Base-by-base conservation (phyloP, 257 asterid species). In the Oldenlandia corymbosa region DNA sequence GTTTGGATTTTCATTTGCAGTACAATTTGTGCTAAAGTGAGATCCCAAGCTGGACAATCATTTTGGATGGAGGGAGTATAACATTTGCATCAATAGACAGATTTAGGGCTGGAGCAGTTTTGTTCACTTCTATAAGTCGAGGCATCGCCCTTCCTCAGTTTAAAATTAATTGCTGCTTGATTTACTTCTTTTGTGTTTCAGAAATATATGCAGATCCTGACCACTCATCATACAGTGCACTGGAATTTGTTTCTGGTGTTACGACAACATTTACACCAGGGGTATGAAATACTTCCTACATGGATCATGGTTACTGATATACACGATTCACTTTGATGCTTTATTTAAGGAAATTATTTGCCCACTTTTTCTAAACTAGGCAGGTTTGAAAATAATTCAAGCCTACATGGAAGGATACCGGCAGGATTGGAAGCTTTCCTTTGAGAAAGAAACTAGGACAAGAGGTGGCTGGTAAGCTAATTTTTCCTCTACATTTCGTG, bases 141-240 rank as follows among this genome's bases (percentile, higher is more conserved):
- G n/a, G n/a, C n/a, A n/a, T n/a, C n/a, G n/a, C n/a, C n/a, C n/a
- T n/a, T n/a, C n/a, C n/a, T n/a, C n/a, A n/a, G n/a, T n/a, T n/a
- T n/a, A n/a, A n/a, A n/a, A n/a, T n/a, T n/a, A n/a, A n/a, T n/a
- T n/a, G n/a, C n/a, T n/a, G n/a, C n/a, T n/a, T n/a, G n/a, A n/a
- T n/a, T n/a, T n/a, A n/a, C 32, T 64, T 47, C 69, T 66, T 65
- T 26, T 51, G 45, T 74, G 43, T 80, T 78, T 64, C 90, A 92
- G 99, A 92, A 75, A 84, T 92, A 72, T 92, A 89, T 75, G 99
- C 99, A 68, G 99, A 92, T 81, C 95, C 97, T 26, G 80, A 75
- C 70, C 67, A 87, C 70, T 80, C 90, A 39, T 85, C 99, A 10
- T 92, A 92, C 45, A 73, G 81, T 58, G 96, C 99, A 17, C 68